Conservation (phyloP, 306 rosid species). For the Cyclanthera cordifolia region DNA sequence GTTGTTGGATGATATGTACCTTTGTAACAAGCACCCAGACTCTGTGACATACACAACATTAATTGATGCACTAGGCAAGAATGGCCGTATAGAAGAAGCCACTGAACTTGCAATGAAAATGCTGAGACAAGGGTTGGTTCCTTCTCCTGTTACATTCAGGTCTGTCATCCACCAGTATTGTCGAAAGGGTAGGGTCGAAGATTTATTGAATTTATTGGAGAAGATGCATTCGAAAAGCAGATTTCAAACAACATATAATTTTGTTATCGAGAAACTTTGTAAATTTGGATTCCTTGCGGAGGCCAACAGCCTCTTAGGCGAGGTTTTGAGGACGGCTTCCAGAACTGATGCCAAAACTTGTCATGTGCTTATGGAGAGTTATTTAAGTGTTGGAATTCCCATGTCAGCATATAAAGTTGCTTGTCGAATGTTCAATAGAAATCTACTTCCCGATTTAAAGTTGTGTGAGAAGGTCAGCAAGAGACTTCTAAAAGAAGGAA, state of each 20-base stretch:
- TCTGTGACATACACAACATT: slow-evolving; percentile 60
- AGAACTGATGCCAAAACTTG: slow-evolving; percentile 64
- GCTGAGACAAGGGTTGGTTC: slow-evolving; percentile 61
- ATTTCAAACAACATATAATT: slow-evolving; percentile 52
- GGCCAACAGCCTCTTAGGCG: slow-evolving; percentile 61
- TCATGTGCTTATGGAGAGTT: slow-evolving; percentile 62
- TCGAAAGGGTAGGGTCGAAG: slow-evolving; percentile 52
- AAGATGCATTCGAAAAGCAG: slow-evolving; percentile 51
- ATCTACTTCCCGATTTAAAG: slow-evolving; percentile 67
- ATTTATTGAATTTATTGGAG: slow-evolving; percentile 50
- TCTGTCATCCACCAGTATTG: slow-evolving; percentile 62
- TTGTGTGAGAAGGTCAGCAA: slow-evolving; percentile 67
- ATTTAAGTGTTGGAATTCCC: slow-evolving; percentile 46
- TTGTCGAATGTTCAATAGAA: slow-evolving; percentile 68
- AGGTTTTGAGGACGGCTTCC: slow-evolving; percentile 85
- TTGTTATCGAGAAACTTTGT: slow-evolving; percentile 78
- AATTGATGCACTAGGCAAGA: slow-evolving; percentile 62
- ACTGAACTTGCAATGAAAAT: slow-evolving; percentile 44
- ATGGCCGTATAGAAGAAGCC: slow-evolving; percentile 65
- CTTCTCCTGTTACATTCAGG: slow-evolving; percentile 78
- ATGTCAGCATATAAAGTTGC: slow-evolving; percentile 73
- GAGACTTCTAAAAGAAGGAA: slow-evolving; percentile 44
- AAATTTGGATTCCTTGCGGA: slow-evolving; percentile 52
- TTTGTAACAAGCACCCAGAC: slow-evolving; percentile 75
- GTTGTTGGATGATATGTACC: slow-evolving; percentile 75